Conservation (phyloP, 345 rosid genomes). For the Populus alba region DNA sequence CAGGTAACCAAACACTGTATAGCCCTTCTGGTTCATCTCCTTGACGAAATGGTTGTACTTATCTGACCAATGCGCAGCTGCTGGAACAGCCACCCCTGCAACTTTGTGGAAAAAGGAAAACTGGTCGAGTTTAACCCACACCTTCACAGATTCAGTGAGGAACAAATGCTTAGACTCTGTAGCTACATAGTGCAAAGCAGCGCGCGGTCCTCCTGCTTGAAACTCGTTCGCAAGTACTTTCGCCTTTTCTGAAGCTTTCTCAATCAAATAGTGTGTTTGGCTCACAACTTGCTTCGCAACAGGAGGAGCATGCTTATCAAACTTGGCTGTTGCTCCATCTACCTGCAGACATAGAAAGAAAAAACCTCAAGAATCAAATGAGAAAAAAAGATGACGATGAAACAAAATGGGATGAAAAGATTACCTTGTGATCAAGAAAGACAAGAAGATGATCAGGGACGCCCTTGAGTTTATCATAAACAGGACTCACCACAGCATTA, state of each 20-base stretch:
- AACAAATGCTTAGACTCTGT: conserved; percentile 51
- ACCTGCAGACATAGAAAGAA: conserved; percentile 44
- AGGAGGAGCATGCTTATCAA: conserved; percentile 71
- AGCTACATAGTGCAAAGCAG: conserved; percentile 50
- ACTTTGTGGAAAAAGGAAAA: conserved; percentile 47
- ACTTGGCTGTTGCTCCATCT: conserved; percentile 52
- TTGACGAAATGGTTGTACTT: conserved; percentile 49
- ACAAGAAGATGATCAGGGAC: conserved; percentile 68
- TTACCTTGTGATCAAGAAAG: conserved; percentile 74
- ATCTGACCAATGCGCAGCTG: conserved; percentile 50
- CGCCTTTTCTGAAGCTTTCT: conserved; percentile 44
- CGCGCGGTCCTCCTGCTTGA: conserved; percentile 53
- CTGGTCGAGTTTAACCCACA: conserved; percentile 50
- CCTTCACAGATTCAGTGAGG: conserved; percentile 50
- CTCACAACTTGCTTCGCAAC: conserved; percentile 49
- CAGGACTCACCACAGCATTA: conserved; percentile 59
- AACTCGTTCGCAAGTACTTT: conserved; percentile 50
- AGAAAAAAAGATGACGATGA: not conserved
- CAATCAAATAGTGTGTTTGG: conserved; percentile 38
- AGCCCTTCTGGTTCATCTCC: conserved; percentile 57
- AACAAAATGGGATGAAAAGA: not conserved
- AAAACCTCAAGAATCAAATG: not conserved
- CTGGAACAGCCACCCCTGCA: conserved; percentile 49
- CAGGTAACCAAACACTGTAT: conserved; percentile 43
- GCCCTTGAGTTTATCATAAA: conserved; percentile 53